Conservation (phyloP, 148 eudicot genomes). For the Bassia scoparia region DNA sequence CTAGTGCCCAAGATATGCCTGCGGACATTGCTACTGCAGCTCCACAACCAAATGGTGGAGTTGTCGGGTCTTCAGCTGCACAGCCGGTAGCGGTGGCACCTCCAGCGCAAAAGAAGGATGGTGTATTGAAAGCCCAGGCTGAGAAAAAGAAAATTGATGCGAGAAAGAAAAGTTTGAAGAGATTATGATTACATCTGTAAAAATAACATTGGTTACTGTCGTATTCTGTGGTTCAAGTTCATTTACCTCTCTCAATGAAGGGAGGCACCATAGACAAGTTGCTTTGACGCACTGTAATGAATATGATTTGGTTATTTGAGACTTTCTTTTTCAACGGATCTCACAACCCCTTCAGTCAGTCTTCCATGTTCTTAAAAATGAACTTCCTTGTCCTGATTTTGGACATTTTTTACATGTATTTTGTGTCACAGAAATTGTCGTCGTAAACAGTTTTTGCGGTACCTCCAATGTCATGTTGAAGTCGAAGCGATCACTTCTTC, state of each 20-base stretch:
- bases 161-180: slow-evolving; percentile 89
- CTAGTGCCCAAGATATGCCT: slow-evolving; percentile 41
- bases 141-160: slow-evolving; percentile 93
- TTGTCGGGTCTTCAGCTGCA: slow-evolving; percentile 32
- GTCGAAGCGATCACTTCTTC: too few species aligned
- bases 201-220: background rate
- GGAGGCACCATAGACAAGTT: slow-evolving; percentile 2
- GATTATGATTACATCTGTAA: slow-evolving; percentile 16
- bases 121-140: slow-evolving; percentile 44
- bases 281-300: background rate
- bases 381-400: too few species aligned
- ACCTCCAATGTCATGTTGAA: too few species aligned
- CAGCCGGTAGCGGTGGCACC: slow-evolving; percentile 7
- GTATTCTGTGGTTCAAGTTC: background rate
- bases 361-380: too few species aligned
- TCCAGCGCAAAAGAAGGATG: slow-evolving; percentile 49
- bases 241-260: background rate
- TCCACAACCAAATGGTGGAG: slow-evolving; percentile 33
- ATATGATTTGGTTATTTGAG: background rate
- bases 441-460: too few species aligned
- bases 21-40: slow-evolving; percentile 23
- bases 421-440: too few species aligned
- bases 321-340: too few species aligned
- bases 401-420: too few species aligned
- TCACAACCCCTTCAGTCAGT: too few species aligned